Percentiles rank a stretch among this genome's conserved stretches.
These are phyloP conservation scores for Austroboletus rostrupii DNA, from an alignment of 1,284 basidiomycete species.

Conservation along the genomic window DNA sequence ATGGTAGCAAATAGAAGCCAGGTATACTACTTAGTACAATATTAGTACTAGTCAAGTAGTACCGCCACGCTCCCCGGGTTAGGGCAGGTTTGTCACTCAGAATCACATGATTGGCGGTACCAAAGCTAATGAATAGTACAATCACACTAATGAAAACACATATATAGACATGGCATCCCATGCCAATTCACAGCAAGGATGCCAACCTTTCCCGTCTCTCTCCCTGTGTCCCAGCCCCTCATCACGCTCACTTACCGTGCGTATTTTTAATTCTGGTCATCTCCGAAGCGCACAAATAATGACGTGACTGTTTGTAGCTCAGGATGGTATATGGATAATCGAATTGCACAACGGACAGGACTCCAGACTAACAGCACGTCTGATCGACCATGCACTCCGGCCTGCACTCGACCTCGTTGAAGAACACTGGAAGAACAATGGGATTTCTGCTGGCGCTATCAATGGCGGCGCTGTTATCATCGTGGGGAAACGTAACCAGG, in stretches of 20 bases:
- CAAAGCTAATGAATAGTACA: no score
- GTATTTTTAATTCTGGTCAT: slow-evolving; percentile 21
- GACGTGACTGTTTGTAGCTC: slow-evolving; percentile 39
- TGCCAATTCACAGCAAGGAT: no score
- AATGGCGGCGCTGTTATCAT: slow-evolving; percentile 76
- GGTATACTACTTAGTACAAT: not conserved
- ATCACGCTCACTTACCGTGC: slow-evolving; percentile 64
- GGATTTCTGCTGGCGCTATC: slow-evolving; percentile 35
- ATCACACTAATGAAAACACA: no score
- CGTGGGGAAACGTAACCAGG: slow-evolving; percentile 65
- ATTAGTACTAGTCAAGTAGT: no score
- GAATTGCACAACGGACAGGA: slow-evolving; percentile 77
- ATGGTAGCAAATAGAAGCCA: slow-evolving; percentile 11
- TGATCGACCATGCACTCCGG: slow-evolving; percentile 61
- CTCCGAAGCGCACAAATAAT: not conserved
- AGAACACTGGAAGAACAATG: slow-evolving; percentile 65
- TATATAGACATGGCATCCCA: no score
- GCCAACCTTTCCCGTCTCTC: slow-evolving; percentile 34
- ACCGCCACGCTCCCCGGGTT: slow-evolving; percentile 23
- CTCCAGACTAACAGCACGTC: slow-evolving; percentile 60
- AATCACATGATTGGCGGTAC: slow-evolving; percentile 21
- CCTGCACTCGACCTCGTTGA: slow-evolving; percentile 80
- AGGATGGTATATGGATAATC: slow-evolving; percentile 63
- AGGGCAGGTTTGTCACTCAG: slow-evolving; percentile 19
- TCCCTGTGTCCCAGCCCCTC: slow-evolving; percentile 47